Evolutionary conservation across 2,329 filamentous ascomycete genomes (phyloP), one percentile per base, ranked within the genome.

Genomic region (Orbilia quercus): DNA sequence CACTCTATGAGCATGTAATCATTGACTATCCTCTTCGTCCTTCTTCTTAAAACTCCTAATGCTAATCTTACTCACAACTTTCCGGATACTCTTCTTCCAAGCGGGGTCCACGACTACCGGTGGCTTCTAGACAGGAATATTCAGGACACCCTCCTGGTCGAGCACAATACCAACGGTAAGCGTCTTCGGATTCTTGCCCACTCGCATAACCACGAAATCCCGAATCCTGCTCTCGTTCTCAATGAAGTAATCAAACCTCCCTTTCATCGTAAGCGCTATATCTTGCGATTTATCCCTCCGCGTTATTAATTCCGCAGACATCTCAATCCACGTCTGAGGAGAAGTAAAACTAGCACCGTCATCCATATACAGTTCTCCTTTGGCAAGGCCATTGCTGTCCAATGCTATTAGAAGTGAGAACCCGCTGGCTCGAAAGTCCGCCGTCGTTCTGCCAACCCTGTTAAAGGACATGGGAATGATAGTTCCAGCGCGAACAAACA

Each of bases 391-490:
- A 12, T 44, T 18, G 7, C 7, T 36, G 16, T 66, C 60, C 12
- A 73, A 44, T 7, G 50, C 62, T 11, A 73, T 44, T 7, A 42
- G 12, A 7, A 73, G 48, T 11, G 69, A 36, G 20, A 73, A 23
- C 4, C 69, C 69, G 2, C 60, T 34, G 11, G n/a, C 44, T 50
- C 60, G 65, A 34, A 73, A 73, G 36, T 73, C 69, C 7, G 62
- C 69, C 0, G 69, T 73, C 1, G 69, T 73, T 18, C 57, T 60
- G n/a, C 69, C 69, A 3, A 47, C n/a, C 18, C 51, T 73, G 28
- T 60, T 48, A 22, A 55, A 62, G 23, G 65, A 54, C 54, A 57
- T 66, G 31, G 69, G 69, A 42, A 73, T 60, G 14, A 73, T 62
- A 9, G 53, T 54, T 31, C 69, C 69, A 7, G 45, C 69, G 2